A percentile compares a stretch with the other conserved stretches of the same genome.
Conservation (phyloP, 192 early-diverging fungal species). For the Neocallimastix lanati region DNA sequence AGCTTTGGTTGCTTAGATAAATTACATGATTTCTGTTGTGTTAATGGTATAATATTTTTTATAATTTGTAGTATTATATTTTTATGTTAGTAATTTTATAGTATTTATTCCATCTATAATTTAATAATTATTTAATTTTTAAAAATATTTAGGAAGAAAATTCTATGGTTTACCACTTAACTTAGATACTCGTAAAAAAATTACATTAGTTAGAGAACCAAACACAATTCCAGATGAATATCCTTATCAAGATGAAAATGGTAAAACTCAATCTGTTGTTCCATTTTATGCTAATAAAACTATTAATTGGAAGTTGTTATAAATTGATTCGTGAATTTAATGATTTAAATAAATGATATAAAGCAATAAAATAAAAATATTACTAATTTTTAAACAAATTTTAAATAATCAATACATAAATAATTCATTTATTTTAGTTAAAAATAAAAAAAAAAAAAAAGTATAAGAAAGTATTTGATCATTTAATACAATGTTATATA, state of each 20-base stretch:
- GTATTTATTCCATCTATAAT: too few relatives aligned
- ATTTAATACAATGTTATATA: too few relatives aligned
- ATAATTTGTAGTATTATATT: too few relatives aligned
- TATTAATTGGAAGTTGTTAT: not conserved
- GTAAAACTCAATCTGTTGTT: not conserved
- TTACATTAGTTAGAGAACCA: not conserved
- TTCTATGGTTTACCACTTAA: slow-evolving; percentile 59
- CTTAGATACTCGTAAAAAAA: not conserved
- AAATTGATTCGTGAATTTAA: not conserved
- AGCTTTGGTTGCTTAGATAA: slow-evolving; percentile 63
- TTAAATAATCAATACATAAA: too few relatives aligned
- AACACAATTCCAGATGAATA: not conserved
- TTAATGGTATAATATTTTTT: slow-evolving; percentile 50
- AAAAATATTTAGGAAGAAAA: slow-evolving; percentile 6
- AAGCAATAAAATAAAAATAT: too few relatives aligned
- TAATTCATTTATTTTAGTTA: too few relatives aligned
- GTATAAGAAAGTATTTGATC: too few relatives aligned
- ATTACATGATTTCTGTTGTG: slow-evolving; percentile 64
- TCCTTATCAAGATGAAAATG: not conserved
- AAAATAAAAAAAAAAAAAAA: too few relatives aligned
- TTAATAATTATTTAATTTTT: too few relatives aligned
- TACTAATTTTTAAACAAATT: too few relatives aligned
- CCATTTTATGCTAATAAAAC: not conserved
- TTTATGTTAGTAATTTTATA: too few relatives aligned
- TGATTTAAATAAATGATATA: too few relatives aligned